Base-by-base conservation (phyloP, 2,329 filamentous ascomycete genomes). In the Colletotrichum scovillei region DNA sequence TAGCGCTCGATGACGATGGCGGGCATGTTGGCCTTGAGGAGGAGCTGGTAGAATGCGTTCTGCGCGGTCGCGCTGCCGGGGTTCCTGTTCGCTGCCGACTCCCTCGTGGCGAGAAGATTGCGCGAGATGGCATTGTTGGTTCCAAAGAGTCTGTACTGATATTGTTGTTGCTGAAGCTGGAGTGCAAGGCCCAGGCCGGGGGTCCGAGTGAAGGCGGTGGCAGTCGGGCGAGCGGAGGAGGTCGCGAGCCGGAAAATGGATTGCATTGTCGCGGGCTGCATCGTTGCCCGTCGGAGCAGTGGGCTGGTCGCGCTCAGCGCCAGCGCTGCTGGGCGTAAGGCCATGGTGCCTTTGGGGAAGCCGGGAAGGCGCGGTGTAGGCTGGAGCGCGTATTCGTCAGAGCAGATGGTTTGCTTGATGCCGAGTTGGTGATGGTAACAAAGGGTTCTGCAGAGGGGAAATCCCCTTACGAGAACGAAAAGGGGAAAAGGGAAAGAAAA, bases 51-150 rank as follows among this genome's bases (percentile, higher is more conserved):
- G 82, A 99, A 98, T 19, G 94, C 93, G 81, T 96, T 97, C 82
- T 99, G 97, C 24, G 95, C 92, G 56, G 93, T 93, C 32, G 95
- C 93, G 82, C 95, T 98, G 73, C 88, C 90, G 1, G 97, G 95
- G 78, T 98, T 97, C 82, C 95, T 93, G 84, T 98, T 99, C 49
- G 97, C 97, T 28, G 94, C 93, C 81, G 95, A 93, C 84, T 99
- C 97, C 77, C 95, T 89, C 76, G 94, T 93, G 42, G 95, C 95
- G 42, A 99, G 90, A 69, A 96, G 86, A 75, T 88, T 91, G 73
- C 89, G 87, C 58, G 90, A 88, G 67, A 90, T 84, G 24, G 87
- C 87, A 73, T 85, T 86, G 8, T 83, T 80, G 30, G 82, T 83
- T 71, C 86, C 84, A 78, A 87, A 87, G 57, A 75, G 74, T 74